A percentile compares a stretch with the other conserved stretches of the same genome.
phyloP scores from a whole-genome alignment of 371 early-diverging fungal genomes.

The Mucor piriformis region DNA sequence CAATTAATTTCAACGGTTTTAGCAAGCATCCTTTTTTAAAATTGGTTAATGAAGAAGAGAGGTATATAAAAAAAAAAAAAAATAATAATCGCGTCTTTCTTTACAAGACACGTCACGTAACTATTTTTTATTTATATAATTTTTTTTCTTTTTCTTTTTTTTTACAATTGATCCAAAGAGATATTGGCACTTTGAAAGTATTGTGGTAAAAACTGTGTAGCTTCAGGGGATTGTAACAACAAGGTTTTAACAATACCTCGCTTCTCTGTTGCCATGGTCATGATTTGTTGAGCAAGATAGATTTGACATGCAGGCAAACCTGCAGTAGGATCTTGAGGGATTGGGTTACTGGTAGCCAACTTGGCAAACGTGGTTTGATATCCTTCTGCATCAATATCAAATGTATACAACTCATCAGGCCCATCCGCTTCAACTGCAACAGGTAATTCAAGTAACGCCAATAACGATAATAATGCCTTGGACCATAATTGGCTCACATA shows the following conservation, averaged over 20 bases:
- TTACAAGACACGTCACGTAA: constrained; percentile 1
- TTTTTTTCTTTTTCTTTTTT: too few relatives aligned
- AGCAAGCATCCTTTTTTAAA: constrained; percentile 18
- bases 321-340: constrained; percentile 51
- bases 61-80: constrained; percentile 2
- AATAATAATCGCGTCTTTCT: constrained; percentile 13
- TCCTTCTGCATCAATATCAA: constrained; percentile 74
- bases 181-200: constrained; percentile 45
- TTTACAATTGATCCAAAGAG: constrained; percentile 27
- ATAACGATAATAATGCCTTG: constrained; percentile 46
- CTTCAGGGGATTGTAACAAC: constrained; percentile 27
- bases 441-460: constrained; percentile 61
- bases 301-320: constrained; percentile 34
- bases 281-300: constrained; percentile 45
- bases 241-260: constrained; percentile 31
- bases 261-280: constrained; percentile 38
- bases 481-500: constrained; percentile 62
- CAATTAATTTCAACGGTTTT: constrained; percentile 88
- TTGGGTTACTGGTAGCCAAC: constrained; percentile 58
- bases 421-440: constrained; percentile 56
- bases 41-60: neutral
- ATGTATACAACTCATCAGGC: constrained; percentile 70
- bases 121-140: too few relatives aligned
- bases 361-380: constrained; percentile 80
- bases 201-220: constrained; percentile 36